A percentile compares a stretch with the other conserved stretches of the same genome.
Conservation (phyloP, 129 eudicot species). For the Smallanthus sonchifolius region DNA sequence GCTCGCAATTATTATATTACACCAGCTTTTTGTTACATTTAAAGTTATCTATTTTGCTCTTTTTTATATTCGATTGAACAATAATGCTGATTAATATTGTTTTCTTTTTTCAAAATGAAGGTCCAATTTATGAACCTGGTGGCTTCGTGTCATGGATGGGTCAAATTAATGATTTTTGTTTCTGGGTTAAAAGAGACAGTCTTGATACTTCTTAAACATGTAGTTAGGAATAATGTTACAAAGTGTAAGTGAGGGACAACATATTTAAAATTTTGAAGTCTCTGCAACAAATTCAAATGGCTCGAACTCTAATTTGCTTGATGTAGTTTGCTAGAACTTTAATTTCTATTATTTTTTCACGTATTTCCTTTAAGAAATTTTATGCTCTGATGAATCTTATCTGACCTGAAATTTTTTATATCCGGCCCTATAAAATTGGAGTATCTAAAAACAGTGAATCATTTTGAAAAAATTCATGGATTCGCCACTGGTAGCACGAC, state of each 20-base stretch:
- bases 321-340: background rate
- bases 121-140: constrained; percentile 57
- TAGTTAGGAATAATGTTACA: constrained; percentile 67
- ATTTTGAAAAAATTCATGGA: too few relatives aligned
- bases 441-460: too few relatives aligned
- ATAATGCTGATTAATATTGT: background rate
- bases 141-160: constrained; percentile 62
- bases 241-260: constrained; percentile 31
- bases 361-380: too few relatives aligned
- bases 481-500: too few relatives aligned
- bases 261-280: constrained; percentile 22
- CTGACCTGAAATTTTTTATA: too few relatives aligned
- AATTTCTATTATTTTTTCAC: too few relatives aligned
- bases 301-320: constrained; percentile 28
- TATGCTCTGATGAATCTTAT: too few relatives aligned
- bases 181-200: constrained; percentile 57
- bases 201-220: constrained; percentile 68
- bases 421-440: too few relatives aligned
- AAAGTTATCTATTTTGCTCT: background rate
- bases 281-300: constrained; percentile 42
- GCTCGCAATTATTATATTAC: constrained; percentile 26
- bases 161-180: constrained; percentile 37
- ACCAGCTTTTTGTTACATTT: constrained; percentile 44
- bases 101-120: constrained; percentile 31
- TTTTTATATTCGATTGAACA: background rate